Evolutionary conservation across 352 stramenopile genomes (phyloP).

Genomic region (Phytophthora colocasiae): DNA sequence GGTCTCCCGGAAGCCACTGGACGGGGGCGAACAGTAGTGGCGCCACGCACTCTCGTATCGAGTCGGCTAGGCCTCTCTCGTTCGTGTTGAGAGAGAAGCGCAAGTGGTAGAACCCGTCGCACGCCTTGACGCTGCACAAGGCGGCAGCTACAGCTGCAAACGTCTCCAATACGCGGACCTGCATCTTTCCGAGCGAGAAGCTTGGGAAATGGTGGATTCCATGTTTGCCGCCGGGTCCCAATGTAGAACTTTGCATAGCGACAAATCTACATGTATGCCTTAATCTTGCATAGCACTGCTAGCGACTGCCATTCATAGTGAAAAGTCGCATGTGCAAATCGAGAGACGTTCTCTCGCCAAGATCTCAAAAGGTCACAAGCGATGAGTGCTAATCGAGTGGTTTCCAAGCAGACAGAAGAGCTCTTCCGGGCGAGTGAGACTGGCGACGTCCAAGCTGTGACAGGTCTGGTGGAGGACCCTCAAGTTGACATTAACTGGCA

Average conservation of each 20-base stretch:
- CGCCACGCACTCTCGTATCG: conserved; percentile 28
- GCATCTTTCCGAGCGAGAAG: conserved; percentile 12
- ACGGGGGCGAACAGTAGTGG: conserved; percentile 47
- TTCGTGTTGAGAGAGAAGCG: conserved; percentile 25
- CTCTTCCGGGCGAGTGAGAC: conserved; percentile 67
- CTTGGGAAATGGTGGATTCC: conserved; percentile 20
- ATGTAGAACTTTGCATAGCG: background rate
- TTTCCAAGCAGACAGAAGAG: conserved; percentile 62
- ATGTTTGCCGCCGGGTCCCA: background rate
- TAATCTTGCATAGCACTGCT: background rate
- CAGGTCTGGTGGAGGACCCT: conserved; percentile 50
- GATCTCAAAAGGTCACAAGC: background rate
- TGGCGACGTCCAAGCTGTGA: conserved; percentile 56
- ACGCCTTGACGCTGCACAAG: conserved; percentile 2
- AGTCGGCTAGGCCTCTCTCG: conserved; percentile 18
- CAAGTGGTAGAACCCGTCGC: conserved; percentile 37
- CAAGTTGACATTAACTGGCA: conserved; percentile 79
- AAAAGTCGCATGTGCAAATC: conserved; percentile 1
- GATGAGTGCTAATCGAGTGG: conserved; percentile 77
- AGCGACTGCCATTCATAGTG: background rate
- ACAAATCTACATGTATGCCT: no score
- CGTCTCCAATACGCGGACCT: conserved; percentile 10
- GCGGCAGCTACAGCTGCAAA: conserved; percentile 9
- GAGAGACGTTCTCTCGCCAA: background rate
- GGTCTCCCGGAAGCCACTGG: conserved; percentile 39